phyloP scores from a whole-genome alignment of 441 rosid species.

The Syzygium syzygioides region DNA sequence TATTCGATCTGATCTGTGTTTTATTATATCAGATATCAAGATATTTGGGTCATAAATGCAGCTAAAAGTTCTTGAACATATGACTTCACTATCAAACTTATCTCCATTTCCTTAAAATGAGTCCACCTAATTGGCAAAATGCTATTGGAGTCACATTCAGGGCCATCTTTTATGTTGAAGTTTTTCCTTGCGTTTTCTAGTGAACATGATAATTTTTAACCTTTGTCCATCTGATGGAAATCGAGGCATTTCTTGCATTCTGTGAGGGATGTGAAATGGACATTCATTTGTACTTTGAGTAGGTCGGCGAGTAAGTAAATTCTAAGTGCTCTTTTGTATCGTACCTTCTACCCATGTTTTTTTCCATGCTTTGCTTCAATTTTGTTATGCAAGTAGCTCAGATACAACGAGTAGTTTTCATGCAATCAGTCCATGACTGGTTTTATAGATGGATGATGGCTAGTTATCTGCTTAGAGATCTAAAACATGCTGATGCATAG shows the following conservation, averaged over 20 bases:
- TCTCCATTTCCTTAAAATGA: background rate
- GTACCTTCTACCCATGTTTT: too few relatives aligned
- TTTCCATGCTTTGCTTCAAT: too few relatives aligned
- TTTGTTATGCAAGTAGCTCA: too few relatives aligned
- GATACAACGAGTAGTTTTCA: too few relatives aligned
- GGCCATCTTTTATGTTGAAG: background rate
- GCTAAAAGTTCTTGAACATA: background rate
- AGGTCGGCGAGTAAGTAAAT: too few relatives aligned
- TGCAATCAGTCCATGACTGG: too few relatives aligned
- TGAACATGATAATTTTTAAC: background rate
- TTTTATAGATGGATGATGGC: too few relatives aligned
- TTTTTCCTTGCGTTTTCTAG: background rate
- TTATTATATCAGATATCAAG: background rate
- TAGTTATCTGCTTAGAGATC: too few relatives aligned
- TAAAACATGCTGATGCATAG: too few relatives aligned
- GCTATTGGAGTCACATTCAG: background rate
- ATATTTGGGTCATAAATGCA: background rate
- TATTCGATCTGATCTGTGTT: background rate
- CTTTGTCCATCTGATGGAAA: background rate
- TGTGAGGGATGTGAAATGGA: slow-evolving; percentile 70
- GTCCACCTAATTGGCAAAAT: background rate
- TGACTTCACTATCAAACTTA: too few relatives aligned
- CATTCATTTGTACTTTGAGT: too few relatives aligned
- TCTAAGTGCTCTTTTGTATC: too few relatives aligned
- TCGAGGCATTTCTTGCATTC: slow-evolving; percentile 84